phyloP scores from a whole-genome alignment of 176 grass and related monocot species.

The Oryza meridionalis region DNA sequence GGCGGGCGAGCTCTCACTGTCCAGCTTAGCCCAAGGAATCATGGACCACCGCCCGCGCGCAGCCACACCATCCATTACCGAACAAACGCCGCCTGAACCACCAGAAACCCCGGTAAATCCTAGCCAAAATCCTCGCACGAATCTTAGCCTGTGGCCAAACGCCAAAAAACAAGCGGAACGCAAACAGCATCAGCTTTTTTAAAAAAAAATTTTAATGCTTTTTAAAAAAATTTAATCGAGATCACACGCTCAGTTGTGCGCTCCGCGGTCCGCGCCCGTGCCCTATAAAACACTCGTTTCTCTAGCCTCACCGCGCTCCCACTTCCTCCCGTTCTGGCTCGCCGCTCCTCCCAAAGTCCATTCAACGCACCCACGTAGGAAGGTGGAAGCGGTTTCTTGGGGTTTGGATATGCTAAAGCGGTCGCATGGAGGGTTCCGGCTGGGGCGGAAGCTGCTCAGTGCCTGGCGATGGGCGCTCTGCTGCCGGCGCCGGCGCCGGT shows the following conservation, averaged over 20 bases:
- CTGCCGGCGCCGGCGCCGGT: constrained; percentile 29
- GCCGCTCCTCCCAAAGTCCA: background rate
- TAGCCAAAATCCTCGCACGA: background rate
- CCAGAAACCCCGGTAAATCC: constrained; percentile 26
- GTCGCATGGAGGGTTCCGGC: constrained; percentile 65
- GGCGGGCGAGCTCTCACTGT: background rate
- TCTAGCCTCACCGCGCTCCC: background rate
- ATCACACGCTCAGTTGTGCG: background rate
- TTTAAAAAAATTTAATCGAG: background rate
- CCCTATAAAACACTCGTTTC: constrained; percentile 44
- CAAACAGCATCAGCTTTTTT: background rate
- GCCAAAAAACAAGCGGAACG: background rate
- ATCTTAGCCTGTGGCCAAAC: background rate
- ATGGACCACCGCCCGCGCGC: constrained; percentile 18
- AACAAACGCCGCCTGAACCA: constrained; percentile 30
- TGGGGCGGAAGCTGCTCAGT: constrained; percentile 71
- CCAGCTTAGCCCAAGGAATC: constrained; percentile 2
- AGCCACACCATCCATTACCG: background rate
- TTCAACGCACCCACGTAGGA: background rate
- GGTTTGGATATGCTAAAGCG: constrained; percentile 40
- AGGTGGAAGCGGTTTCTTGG: background rate
- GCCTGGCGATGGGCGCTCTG: constrained; percentile 53
- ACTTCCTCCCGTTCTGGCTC: constrained; percentile 16
- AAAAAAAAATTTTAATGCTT: background rate
- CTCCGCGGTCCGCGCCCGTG: background rate